Conservation (phyloP, 352 stramenopile species). For the Thalassiosira oceanica region DNA sequence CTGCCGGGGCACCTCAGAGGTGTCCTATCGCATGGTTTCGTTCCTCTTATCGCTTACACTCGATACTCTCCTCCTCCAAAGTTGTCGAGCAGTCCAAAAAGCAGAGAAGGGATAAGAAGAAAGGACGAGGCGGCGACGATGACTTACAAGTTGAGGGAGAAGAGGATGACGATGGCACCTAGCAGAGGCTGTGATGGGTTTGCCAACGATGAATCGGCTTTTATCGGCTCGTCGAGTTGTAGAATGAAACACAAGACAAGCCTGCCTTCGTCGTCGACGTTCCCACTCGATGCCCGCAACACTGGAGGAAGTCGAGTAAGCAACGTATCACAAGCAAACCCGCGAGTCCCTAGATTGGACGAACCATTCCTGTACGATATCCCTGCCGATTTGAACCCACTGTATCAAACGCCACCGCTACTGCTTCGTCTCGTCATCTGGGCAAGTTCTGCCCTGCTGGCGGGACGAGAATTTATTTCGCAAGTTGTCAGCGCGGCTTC, state of each 20-base stretch:
- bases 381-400: constrained; percentile 35
- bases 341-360: constrained; percentile 20
- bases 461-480: constrained; percentile 1
- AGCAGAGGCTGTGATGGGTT: constrained; percentile 31
- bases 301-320: no score
- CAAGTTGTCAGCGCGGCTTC: constrained; percentile 2
- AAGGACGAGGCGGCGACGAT: constrained; percentile 1
- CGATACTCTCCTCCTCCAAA: no score
- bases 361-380: constrained; percentile 64
- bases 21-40: no score
- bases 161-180: constrained; percentile 68
- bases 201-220: no score
- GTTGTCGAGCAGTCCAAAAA: constrained; percentile 45
- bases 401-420: constrained; percentile 47
- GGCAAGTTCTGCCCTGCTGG: constrained; percentile 4
- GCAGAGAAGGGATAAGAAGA: neutral
- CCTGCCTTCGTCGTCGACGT: no score
- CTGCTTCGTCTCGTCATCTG: constrained; percentile 20
- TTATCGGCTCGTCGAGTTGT: no score
- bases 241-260: no score
- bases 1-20: no score
- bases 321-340: no score
- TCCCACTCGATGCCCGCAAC: no score
- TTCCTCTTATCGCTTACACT: no score
- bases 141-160: constrained; percentile 14